phyloP scores from a whole-genome alignment of 179 eudicot species.

The Camellia oleifera region DNA sequence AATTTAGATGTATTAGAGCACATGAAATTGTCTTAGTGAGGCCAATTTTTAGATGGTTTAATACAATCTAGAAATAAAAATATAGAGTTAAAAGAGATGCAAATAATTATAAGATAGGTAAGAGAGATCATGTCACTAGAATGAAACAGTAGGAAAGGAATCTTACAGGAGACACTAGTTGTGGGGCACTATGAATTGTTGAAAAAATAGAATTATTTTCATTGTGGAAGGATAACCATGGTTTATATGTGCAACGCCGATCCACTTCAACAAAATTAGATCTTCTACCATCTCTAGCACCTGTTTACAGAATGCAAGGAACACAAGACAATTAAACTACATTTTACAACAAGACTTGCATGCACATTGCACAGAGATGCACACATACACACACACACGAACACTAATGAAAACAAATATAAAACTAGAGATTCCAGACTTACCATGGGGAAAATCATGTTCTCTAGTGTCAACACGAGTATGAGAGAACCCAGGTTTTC shows the following conservation, averaged over 20 bases:
- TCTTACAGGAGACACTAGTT: constrained; percentile 36
- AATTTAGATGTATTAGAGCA: background rate
- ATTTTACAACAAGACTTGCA: background rate
- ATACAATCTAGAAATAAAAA: background rate
- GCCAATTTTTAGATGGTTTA: background rate
- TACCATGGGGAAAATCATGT: too few relatives aligned
- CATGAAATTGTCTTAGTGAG: background rate
- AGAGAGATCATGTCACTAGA: background rate
- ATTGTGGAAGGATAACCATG: constrained; percentile 24
- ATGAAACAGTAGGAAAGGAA: background rate
- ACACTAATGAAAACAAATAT: too few relatives aligned
- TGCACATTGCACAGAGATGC: constrained; percentile 7
- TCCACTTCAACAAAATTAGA: constrained; percentile 21
- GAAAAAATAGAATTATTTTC: constrained; percentile 24
- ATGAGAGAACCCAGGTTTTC: too few relatives aligned
- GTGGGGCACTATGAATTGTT: constrained; percentile 16
- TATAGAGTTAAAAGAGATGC: background rate
- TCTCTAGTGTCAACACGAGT: too few relatives aligned
- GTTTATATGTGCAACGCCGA: constrained; percentile 48
- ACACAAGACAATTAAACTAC: background rate
- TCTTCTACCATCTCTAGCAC: constrained; percentile 28
- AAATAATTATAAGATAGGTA: background rate
- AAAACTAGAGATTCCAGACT: too few relatives aligned
- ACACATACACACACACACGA: too few relatives aligned
- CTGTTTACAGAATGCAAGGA: constrained; percentile 24